Percentiles rank a stretch among this genome's conserved stretches.
These are phyloP conservation scores for Ceratobasidium papillatum DNA, from an alignment of 1,284 basidiomycete species.

Conservation along the genomic window DNA sequence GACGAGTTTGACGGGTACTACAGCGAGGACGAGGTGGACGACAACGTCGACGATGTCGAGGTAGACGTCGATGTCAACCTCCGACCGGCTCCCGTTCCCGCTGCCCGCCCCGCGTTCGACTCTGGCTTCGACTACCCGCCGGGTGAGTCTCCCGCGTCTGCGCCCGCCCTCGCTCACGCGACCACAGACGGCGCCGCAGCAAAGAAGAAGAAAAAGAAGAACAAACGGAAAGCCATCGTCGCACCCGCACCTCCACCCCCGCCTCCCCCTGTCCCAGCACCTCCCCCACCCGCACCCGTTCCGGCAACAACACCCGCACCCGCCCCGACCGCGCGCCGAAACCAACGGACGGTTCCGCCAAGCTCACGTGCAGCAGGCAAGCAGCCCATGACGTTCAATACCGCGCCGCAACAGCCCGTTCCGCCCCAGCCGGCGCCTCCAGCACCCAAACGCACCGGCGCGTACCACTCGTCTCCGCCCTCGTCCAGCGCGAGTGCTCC, in stretches of 20 bases:
- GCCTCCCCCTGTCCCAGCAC: slow-evolving; percentile 46
- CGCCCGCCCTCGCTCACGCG: slow-evolving; percentile 20
- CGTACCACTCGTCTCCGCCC: slow-evolving; percentile 72
- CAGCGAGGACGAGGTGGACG: slow-evolving; percentile 60
- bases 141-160: slow-evolving; percentile 26
- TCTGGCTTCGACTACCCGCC: slow-evolving; percentile 12
- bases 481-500: slow-evolving; percentile 67
- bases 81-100: slow-evolving; percentile 45
- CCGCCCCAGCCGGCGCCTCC: slow-evolving; percentile 55
- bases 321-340: slow-evolving; percentile 45
- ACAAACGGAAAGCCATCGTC: slow-evolving; percentile 50
- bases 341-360: slow-evolving; percentile 52
- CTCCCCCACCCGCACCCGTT: slow-evolving; percentile 49
- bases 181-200: slow-evolving; percentile 16
- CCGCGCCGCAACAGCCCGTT: slow-evolving; percentile 46
- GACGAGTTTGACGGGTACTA: slow-evolving; percentile 56
- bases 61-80: slow-evolving; percentile 49
- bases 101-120: slow-evolving; percentile 39
- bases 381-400: slow-evolving; percentile 71
- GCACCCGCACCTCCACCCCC: slow-evolving; percentile 46
- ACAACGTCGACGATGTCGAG: slow-evolving; percentile 57
- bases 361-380: slow-evolving; percentile 78
- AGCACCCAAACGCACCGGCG: slow-evolving; percentile 56
- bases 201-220: slow-evolving; percentile 53
- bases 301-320: slow-evolving; percentile 48